Base-by-base conservation (phyloP, 176 grass and related monocot species). In the Eleusine indica region DNA sequence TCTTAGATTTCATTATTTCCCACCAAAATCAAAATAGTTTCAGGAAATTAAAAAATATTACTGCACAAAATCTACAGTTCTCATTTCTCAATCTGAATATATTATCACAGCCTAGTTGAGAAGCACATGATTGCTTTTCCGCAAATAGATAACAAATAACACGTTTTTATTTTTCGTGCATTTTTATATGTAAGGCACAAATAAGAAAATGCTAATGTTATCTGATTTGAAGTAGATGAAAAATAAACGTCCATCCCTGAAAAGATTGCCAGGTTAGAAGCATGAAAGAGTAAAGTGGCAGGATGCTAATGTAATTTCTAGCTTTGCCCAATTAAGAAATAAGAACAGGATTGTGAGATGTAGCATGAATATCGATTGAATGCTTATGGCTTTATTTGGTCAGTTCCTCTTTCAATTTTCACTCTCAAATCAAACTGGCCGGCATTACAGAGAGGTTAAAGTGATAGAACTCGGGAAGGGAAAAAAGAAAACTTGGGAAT, bases 261-360 rank as follows among this genome's bases (percentile, higher is more conserved):
- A 61, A 41, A 84, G 63, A 22, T 38, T 41, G 56, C 53, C 44
- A 54, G 14, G 68, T 78, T 10, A 73, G 44, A 74, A 70, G 80
- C 42, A 21, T 76, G 51, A 53, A 53, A 53, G 51, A 53, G 51
- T 53, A 53, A 53, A 53, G 51, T 15, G 17, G 17, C 15, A 53
- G 51, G 51, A 53, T 53, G 14, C 51, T 53, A 17, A 53, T 53
- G 51, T 15, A 53, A 53, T 53, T 53, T 53, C 48, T 51, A 51
- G 15, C 15, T 53, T 53, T 53, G 32, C 7, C 74, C 63, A 43
- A 62, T 38, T 44, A 80, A 75, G 28, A 19, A 73, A 29, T 68
- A 80, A 40, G 38, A 79, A 65, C 28, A 57, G 38, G 62, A 54
- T 38, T 6, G 8, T 70, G 9, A 66, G 6, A 80, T 44, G 48